These are phyloP conservation scores for Pisolithus orientalis DNA, from an alignment of 768 basidiomycete genomes.

Conservation along the genomic window DNA sequence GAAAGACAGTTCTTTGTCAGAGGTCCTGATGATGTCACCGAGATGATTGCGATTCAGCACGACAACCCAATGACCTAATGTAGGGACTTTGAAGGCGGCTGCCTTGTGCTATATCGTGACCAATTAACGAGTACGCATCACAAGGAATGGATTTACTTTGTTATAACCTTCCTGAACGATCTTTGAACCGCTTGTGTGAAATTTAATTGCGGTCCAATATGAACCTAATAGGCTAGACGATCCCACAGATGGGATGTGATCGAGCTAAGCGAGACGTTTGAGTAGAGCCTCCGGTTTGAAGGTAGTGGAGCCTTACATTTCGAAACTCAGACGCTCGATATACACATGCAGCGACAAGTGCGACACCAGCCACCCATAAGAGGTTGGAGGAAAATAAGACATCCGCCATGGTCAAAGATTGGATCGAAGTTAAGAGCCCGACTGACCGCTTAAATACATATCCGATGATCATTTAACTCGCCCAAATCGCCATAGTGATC, in stretches of 20 bases:
- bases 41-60: background rate
- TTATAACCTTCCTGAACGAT: slow-evolving; percentile 28
- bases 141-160: slow-evolving; percentile 12
- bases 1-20: background rate
- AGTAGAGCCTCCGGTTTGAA: too few relatives aligned
- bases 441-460: too few relatives aligned
- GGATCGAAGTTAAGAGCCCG: too few relatives aligned
- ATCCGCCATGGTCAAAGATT: too few relatives aligned
- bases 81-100: background rate
- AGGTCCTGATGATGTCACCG: background rate
- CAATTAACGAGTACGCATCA: too few relatives aligned
- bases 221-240: slow-evolving; percentile 21
- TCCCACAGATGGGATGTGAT: slow-evolving; percentile 26
- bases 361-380: too few relatives aligned
- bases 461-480: too few relatives aligned
- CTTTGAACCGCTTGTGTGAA: slow-evolving; percentile 6
- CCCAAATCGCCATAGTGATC: too few relatives aligned
- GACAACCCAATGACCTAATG: background rate
- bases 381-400: too few relatives aligned
- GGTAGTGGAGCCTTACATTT: too few relatives aligned
- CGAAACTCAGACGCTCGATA: too few relatives aligned
- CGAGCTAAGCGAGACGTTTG: slow-evolving; percentile 8
- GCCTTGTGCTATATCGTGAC: background rate
- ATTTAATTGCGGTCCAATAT: slow-evolving; percentile 17
- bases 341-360: too few relatives aligned